Percentiles rank a stretch among this genome's conserved stretches.
phyloP scores from a whole-genome alignment of 1,139 yeast genomes.

The Sugiyamaella neomexicana region DNA sequence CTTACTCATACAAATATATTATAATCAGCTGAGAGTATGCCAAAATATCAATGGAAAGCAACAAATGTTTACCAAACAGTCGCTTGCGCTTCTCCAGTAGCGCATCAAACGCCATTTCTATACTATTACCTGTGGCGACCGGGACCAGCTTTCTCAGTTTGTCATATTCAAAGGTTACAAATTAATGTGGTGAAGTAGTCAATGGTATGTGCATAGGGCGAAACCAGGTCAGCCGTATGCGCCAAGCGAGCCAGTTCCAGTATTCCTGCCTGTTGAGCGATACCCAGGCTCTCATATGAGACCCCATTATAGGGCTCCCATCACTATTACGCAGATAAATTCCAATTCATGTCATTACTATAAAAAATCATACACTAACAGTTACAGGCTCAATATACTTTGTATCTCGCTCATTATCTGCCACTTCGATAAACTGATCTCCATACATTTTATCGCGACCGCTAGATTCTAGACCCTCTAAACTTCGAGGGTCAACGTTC shows the following conservation, averaged over 20 bases:
- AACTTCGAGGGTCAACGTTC: slow-evolving; percentile 5
- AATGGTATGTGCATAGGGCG: too few relatives aligned
- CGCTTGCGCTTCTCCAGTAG: slow-evolving; percentile 24
- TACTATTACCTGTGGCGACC: background rate
- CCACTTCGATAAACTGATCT: background rate
- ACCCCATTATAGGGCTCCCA: too few relatives aligned
- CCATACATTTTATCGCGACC: background rate
- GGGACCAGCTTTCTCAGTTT: background rate
- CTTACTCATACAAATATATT: slow-evolving; percentile 34
- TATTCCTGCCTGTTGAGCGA: too few relatives aligned
- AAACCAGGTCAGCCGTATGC: background rate
- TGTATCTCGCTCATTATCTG: background rate
- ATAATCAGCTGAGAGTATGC: slow-evolving; percentile 31
- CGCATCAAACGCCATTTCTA: slow-evolving; percentile 3
- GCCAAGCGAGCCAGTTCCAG: too few relatives aligned
- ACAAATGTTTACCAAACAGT: slow-evolving; percentile 31
- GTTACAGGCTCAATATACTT: background rate
- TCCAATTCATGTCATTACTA: background rate
- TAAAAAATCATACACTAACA: background rate
- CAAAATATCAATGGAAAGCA: slow-evolving; percentile 29
- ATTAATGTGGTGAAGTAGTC: background rate
- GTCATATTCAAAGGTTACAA: background rate
- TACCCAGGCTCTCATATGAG: too few relatives aligned
- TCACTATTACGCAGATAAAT: too few relatives aligned
- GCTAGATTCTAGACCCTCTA: background rate